Conservation (phyloP, 805 yeast genomes). For the Spathaspora boniae region DNA sequence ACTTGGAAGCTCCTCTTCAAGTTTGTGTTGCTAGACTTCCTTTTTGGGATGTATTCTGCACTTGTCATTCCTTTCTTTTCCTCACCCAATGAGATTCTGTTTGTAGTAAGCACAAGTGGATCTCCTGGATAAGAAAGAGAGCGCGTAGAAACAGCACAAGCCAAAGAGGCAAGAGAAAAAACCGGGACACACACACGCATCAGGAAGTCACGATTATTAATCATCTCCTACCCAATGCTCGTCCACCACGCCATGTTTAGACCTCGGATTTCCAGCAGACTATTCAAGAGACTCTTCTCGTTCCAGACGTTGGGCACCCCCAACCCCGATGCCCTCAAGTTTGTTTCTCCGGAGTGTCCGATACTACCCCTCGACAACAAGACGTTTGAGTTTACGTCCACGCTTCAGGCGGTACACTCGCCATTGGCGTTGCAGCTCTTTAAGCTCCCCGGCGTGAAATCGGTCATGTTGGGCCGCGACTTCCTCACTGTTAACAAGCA, state of each 20-base stretch:
- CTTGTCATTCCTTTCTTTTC: no score
- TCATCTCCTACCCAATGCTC: not conserved
- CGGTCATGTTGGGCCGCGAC: constrained; percentile 71
- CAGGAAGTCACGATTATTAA: no score
- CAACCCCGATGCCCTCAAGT: constrained; percentile 71
- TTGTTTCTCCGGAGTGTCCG: constrained; percentile 46
- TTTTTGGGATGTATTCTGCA: no score
- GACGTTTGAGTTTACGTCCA: constrained; percentile 51
- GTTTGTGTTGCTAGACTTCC: no score
- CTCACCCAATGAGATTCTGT: no score
- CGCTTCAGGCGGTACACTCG: constrained; percentile 56
- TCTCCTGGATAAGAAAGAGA: no score
- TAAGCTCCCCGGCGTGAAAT: constrained; percentile 60
- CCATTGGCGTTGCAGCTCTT: constrained; percentile 62
- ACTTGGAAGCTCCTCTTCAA: no score
- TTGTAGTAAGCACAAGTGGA: no score
- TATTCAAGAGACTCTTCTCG: constrained; percentile 23
- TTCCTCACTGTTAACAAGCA: constrained; percentile 71
- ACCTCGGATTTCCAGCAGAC: not conserved
- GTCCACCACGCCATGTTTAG: no score
- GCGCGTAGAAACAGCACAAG: no score
- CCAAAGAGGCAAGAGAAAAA: no score
- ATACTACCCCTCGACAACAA: constrained; percentile 45
- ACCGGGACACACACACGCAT: no score
- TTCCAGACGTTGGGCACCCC: constrained; percentile 61